Evolutionary conservation across 805 yeast species (phyloP), one percentile per base, ranked within the genome.

Genomic region (Sporopachydermia lactativora): DNA sequence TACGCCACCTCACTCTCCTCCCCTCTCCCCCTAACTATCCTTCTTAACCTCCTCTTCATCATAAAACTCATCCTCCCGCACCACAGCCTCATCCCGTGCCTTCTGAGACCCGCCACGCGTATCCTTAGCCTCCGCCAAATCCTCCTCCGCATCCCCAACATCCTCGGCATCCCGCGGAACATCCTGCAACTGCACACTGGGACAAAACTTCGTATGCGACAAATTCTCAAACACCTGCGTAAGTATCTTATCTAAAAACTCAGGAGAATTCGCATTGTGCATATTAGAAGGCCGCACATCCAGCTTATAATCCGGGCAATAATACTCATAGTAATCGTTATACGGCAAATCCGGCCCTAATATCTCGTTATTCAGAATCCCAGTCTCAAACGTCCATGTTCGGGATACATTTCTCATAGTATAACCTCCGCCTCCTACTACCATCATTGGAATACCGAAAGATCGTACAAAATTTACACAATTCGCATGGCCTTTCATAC

Each of bases 401-500:
- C 97, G 68, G 34, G 94, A 80, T 11, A 89, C 98, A 54, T 89
- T 89, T 52, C 96, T 70, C 55, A 95, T 95, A 2, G 98, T 92
- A 60, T 89, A 89, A 15, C 98, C 98, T 45, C 98, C 98, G 40
- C 98, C 98, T 16, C 98, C 98, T 8, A 89, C 64, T 4, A 88
- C 95, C 48, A 89, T 64, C 72, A 85, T 74, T 5, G 97, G 97
- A 31, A 88, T 61, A 13, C 94, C 94, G 60, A 88, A 88, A 35
- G 86, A 75, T 59, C 85, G 85, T 48, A 88, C 78, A 57, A 70
- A 89, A 52, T 78, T 80, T 19, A 89, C 96, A 63, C 97, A 92
- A 58, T 84, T 94, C 15, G 96, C 96, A 54, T 89, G 96, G 2
- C 95, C 97, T 44, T 75, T 71, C 63, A 92, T 88, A 49, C 86